phyloP scores from a whole-genome alignment of 108 stramenopile species.

The Stephanodiscus minutulus region DNA sequence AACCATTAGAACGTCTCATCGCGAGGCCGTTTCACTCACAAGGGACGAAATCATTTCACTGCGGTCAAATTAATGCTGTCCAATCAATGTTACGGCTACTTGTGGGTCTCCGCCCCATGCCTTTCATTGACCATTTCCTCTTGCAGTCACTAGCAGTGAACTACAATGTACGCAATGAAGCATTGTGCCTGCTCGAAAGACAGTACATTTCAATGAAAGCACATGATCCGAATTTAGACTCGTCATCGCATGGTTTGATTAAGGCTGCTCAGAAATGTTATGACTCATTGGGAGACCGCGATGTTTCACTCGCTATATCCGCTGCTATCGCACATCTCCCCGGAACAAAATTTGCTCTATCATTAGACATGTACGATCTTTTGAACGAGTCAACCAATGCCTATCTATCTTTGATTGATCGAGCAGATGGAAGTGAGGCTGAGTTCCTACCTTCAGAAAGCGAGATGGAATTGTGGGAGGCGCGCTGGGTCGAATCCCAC shows the following conservation, averaged over 20 bases:
- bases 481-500: constrained; percentile 88
- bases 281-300: constrained; percentile 59
- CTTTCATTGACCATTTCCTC: constrained; percentile 58
- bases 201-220: constrained; percentile 44
- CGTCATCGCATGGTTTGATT: constrained; percentile 10
- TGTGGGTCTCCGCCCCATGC: constrained; percentile 56
- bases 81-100: constrained; percentile 60
- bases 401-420: constrained; percentile 63
- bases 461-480: constrained; percentile 90
- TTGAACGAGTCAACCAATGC: constrained; percentile 67
- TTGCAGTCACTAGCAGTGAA: constrained; percentile 59
- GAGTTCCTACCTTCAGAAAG: constrained; percentile 51
- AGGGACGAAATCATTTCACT: constrained; percentile 43
- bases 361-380: constrained; percentile 75
- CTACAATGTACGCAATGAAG: constrained; percentile 77
- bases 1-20: constrained; percentile 66
- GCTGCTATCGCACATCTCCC: constrained; percentile 49
- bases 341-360: constrained; percentile 61
- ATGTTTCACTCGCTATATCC: constrained; percentile 52
- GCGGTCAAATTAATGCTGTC: constrained; percentile 40
- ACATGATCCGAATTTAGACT: constrained; percentile 19
- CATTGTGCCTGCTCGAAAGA: constrained; percentile 61
- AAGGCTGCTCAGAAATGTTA: constrained; percentile 63
- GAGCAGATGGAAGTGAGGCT: constrained; percentile 15
- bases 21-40: constrained; percentile 74